Conservation (phyloP, 2,329 filamentous ascomycete species). For the Beauveria rudraprayagi region DNA sequence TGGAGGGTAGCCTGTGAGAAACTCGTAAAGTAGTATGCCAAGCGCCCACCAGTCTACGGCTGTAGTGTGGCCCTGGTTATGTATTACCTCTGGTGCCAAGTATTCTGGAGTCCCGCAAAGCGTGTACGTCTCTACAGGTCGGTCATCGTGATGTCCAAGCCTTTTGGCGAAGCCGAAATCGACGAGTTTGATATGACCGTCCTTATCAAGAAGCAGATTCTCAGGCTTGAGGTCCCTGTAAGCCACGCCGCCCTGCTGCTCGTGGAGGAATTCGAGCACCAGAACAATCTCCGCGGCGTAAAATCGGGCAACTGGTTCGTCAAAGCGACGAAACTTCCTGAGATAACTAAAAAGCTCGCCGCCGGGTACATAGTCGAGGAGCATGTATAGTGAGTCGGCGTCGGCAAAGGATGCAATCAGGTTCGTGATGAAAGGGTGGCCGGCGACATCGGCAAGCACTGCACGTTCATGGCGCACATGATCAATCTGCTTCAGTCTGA, state of each 20-base stretch:
- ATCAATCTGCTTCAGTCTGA: conserved; percentile 78
- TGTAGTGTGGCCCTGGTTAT: conserved; percentile 68
- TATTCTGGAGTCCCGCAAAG: conserved; percentile 80
- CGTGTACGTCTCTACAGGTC: conserved; percentile 65
- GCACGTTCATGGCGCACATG: conserved; percentile 78
- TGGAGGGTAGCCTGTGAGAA: conserved; percentile 74
- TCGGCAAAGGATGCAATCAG: conserved; percentile 75
- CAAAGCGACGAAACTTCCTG: conserved; percentile 68
- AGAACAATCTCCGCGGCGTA: conserved; percentile 79
- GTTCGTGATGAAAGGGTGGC: conserved; percentile 76
- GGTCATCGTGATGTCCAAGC: conserved; percentile 47
- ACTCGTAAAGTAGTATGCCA: conserved; percentile 77
- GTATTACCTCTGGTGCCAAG: conserved; percentile 75
- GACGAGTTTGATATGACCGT: conserved; percentile 74
- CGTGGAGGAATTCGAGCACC: conserved; percentile 73
- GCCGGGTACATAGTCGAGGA: conserved; percentile 75
- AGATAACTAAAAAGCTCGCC: conserved; percentile 82
- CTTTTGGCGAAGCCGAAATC: conserved; percentile 83
- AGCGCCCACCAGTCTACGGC: conserved; percentile 86
- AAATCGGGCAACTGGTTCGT: conserved; percentile 70
- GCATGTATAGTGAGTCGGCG: conserved; percentile 69
- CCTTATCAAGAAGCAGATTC: conserved; percentile 68
- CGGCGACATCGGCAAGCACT: conserved; percentile 68
- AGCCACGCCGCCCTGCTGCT: conserved; percentile 67
- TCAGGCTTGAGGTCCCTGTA: conserved; percentile 79